These are phyloP conservation scores for Rhododendron simsii DNA, from an alignment of 148 eudicot species.

Conservation along the genomic window DNA sequence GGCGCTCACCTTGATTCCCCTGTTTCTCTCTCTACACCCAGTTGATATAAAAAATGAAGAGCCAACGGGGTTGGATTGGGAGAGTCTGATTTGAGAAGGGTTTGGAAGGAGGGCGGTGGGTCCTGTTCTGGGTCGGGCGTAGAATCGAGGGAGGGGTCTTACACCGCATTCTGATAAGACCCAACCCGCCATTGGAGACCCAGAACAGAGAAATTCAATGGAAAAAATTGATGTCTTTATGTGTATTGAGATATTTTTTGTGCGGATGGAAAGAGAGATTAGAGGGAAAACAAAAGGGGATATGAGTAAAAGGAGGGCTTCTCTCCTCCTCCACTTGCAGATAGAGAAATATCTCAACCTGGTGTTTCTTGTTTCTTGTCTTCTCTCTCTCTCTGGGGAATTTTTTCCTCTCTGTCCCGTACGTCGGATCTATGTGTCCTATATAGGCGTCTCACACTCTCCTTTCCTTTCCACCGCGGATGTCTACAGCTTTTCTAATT, in stretches of 20 bases:
- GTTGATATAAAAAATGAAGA: slow-evolving; percentile 17
- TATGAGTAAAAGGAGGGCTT: slow-evolving; percentile 12
- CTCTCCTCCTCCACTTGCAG: slow-evolving; percentile 27
- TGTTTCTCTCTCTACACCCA: slow-evolving; percentile 34
- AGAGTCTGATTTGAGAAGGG: slow-evolving; percentile 25
- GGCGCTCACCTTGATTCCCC: slow-evolving; percentile 60
- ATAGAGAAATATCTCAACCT: background rate
- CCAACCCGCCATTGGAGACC: slow-evolving; percentile 63
- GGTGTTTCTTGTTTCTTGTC: background rate
- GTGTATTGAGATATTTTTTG: background rate
- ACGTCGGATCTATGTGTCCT: background rate
- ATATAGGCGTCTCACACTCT: background rate
- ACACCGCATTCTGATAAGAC: slow-evolving; percentile 78
- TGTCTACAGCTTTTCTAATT: background rate
- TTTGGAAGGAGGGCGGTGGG: slow-evolving; percentile 12
- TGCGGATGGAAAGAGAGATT: background rate
- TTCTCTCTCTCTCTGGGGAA: background rate
- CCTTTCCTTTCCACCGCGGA: background rate
- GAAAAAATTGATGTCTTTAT: background rate
- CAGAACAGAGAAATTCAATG: background rate
- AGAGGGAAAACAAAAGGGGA: background rate
- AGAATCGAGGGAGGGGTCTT: slow-evolving; percentile 51
- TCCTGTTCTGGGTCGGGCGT: slow-evolving; percentile 45
- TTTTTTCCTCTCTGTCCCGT: background rate
- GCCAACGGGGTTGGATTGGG: slow-evolving; percentile 18